Percentiles rank a stretch among this genome's conserved stretches.
These are phyloP conservation scores for Euclidium syriacum DNA, from an alignment of 345 rosid genomes.

Conservation along the genomic window DNA sequence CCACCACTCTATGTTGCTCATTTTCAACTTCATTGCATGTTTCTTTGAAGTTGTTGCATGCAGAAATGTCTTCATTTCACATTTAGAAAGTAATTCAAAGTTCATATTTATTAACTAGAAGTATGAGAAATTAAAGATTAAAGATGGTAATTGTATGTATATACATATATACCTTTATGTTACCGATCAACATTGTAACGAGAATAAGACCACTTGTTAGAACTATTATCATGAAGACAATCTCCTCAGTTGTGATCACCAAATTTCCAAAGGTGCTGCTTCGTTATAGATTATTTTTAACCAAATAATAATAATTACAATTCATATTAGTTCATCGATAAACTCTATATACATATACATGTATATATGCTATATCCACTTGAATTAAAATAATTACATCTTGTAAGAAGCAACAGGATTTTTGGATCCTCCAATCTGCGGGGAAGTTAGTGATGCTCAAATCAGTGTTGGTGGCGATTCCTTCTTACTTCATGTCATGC, in stretches of 20 bases:
- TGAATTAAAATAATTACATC: too few species aligned
- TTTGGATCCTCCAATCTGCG: too few species aligned
- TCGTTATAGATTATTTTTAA: not conserved
- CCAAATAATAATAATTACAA: too few species aligned
- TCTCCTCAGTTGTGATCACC: constrained; percentile 95
- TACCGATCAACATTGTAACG: constrained; percentile 97
- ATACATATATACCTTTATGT: constrained; percentile 80
- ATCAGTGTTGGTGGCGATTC: too few species aligned
- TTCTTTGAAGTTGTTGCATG: constrained; percentile 94
- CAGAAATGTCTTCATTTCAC: constrained; percentile 59
- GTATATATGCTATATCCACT: too few species aligned
- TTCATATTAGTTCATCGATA: too few species aligned
- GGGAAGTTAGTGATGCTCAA: too few species aligned
- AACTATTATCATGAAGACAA: constrained; percentile 89
- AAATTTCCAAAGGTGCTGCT: constrained; percentile 87
- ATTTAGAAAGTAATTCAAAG: too few species aligned
- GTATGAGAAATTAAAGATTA: not conserved
- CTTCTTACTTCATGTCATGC: too few species aligned
- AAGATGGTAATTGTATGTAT: not conserved
- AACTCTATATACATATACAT: too few species aligned
- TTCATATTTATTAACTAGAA: not conserved
- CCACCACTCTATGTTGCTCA: constrained; percentile 99
- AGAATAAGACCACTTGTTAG: constrained; percentile 87
- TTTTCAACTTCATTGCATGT: constrained; percentile 93
- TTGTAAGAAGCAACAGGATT: too few species aligned